Evolutionary conservation across 192 early-diverging fungal species (phyloP).

Genomic region (Podochytrium sp.): DNA sequence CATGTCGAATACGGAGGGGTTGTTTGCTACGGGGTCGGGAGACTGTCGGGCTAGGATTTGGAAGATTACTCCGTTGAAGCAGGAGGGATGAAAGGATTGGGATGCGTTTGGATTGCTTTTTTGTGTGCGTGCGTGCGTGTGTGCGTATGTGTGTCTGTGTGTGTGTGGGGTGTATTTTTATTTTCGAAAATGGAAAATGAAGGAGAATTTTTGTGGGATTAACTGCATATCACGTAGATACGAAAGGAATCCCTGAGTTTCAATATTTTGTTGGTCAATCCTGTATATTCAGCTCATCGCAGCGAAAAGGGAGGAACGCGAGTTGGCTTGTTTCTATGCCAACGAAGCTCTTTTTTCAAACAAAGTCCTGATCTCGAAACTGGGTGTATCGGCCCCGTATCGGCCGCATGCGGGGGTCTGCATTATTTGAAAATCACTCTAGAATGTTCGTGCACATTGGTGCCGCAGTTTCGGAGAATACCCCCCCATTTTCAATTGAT

Average conservation of each 20-base stretch:
- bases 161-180: not conserved
- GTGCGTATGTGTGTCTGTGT: not conserved
- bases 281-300: no score
- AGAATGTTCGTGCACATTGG: no score
- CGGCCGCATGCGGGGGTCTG: no score
- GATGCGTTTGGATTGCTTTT: not conserved
- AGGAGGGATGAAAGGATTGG: not conserved
- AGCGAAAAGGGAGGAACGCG: not conserved
- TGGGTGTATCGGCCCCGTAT: no score
- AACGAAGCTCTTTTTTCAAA: no score
- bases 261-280: not conserved
- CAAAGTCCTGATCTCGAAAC: no score
- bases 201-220: no score
- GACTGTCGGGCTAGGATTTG: slow-evolving; percentile 92
- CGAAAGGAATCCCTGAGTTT: not conserved
- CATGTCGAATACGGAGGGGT: slow-evolving; percentile 73
- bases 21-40: slow-evolving; percentile 96
- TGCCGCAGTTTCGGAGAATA: no score
- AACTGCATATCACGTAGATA: not conserved
- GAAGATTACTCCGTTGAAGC: slow-evolving; percentile 40
- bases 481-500: no score
- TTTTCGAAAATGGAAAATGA: no score
- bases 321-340: not conserved
- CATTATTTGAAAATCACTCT: no score
- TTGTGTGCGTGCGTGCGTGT: not conserved